Base-by-base conservation (phyloP, 2,329 filamentous ascomycete species). In the Gnomoniopsis smithogilvyi region DNA sequence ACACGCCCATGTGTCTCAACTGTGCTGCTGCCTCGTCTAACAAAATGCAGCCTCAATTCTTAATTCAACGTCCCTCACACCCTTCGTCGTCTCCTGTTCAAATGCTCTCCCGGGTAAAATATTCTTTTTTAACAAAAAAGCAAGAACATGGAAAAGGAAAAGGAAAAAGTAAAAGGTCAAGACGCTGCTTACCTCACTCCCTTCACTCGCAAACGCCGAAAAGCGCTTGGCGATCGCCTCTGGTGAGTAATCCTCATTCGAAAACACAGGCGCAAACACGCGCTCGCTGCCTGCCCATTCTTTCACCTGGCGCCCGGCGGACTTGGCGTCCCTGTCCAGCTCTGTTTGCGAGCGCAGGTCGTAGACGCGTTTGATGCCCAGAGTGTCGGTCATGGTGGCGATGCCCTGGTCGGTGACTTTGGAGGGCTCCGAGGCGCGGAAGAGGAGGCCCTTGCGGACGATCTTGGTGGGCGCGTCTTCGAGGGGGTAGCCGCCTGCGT, bases 351-450 rank as follows among this genome's bases (percentile, higher is more conserved):
- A 88, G 56, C 90, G 81, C 11, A 92, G 76, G 73, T 92, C 89
- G 69, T 86, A 92, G 54, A 90, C 80, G 63, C 80, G 77, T 24
- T 76, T 79, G 64, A 94, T 82, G n/a, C 82, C 80, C 55, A 91
- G 74, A 6, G 70, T 21, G 56, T 56, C 65, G 33, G 76, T 76
- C 60, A 90, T 76, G 47, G 74, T 77, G 8, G 72, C 67, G 7
- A 83, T 72, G 17, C 86, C 86, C 24, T 78, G 73, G 26, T 77
- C 69, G 1, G 83, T 84, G 43, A 88, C 74, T 58, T 74, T 74
- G 19, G 81, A 83, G 17, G 88, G 84, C 64, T 91, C 88, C 2
- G 87, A 89, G 51, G 85, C 86, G 58, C 91, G 86, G 73, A 84
- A 93, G 59, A 89, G 74, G 33, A 86, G 67, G 34, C 79, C 77